Conservation (phyloP, 2,329 filamentous ascomycete genomes). For the Hypoxylon sp. region DNA sequence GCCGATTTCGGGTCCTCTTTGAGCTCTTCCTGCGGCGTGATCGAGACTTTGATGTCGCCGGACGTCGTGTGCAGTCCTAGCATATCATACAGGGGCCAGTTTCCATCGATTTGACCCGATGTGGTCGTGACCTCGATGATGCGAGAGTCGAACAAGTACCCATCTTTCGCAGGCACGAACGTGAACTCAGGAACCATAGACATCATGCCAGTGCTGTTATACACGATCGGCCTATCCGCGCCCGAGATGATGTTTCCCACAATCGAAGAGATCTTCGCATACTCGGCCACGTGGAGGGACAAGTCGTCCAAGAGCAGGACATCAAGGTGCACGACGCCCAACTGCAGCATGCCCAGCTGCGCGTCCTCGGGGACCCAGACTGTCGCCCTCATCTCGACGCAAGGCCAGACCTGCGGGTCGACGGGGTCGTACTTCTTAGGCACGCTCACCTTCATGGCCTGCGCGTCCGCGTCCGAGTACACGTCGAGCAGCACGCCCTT, state of each 20-base stretch:
- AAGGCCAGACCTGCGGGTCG: slow-evolving; percentile 55
- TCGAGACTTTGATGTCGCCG: slow-evolving; percentile 59
- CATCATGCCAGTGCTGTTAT: slow-evolving; percentile 35
- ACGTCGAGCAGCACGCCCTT: slow-evolving; percentile 57
- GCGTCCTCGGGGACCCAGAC: slow-evolving; percentile 62
- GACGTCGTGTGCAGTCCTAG: slow-evolving; percentile 63
- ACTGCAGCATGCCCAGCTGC: slow-evolving; percentile 56
- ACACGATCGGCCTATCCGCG: slow-evolving; percentile 48
- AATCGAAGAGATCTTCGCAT: slow-evolving; percentile 56
- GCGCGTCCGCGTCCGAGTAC: slow-evolving; percentile 54
- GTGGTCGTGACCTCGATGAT: slow-evolving; percentile 60
- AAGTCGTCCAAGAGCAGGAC: slow-evolving; percentile 59
- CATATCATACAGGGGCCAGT: slow-evolving; percentile 67
- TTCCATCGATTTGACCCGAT: slow-evolving; percentile 62
- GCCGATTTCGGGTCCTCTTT: slow-evolving; percentile 58
- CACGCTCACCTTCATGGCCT: slow-evolving; percentile 59
- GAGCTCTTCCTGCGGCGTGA: slow-evolving; percentile 60
- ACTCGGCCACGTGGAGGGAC: slow-evolving; percentile 54
- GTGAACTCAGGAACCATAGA: slow-evolving; percentile 39
- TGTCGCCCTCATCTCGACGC: slow-evolving; percentile 64
- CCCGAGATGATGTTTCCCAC: slow-evolving; percentile 59
- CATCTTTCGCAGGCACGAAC: slow-evolving; percentile 50
- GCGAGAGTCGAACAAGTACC: slow-evolving; percentile 62
- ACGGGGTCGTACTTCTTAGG: slow-evolving; percentile 56
- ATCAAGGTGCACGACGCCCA: slow-evolving; percentile 57